Evolutionary conservation across 179 eudicot genomes (phyloP).

Genomic region (Silene noctiflora): DNA sequence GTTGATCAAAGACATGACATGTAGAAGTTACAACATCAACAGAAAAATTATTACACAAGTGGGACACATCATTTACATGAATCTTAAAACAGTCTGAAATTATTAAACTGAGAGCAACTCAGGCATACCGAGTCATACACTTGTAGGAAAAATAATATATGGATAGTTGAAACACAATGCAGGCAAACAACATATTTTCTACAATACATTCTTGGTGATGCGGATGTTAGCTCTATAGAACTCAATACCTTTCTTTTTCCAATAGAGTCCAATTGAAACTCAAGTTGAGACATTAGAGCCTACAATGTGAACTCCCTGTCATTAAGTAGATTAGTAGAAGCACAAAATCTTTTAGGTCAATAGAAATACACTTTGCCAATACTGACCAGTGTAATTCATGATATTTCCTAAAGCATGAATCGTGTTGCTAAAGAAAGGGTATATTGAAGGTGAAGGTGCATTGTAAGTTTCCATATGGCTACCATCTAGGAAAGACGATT

Average conservation of each 20-base stretch:
- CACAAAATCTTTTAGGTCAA: neutral
- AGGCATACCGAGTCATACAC: neutral
- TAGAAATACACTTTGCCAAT: no score
- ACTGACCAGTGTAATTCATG: neutral
- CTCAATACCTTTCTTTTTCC: neutral
- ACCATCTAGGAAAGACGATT: neutral
- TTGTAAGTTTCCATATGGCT: no score
- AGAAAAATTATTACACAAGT: neutral
- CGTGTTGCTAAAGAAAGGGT: no score
- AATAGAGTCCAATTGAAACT: neutral
- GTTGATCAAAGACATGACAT: slow-evolving; percentile 15
- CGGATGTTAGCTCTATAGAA: no score
- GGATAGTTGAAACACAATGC: slow-evolving; percentile 5
- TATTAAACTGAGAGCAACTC: neutral
- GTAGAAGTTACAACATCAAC: neutral
- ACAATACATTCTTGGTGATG: neutral
- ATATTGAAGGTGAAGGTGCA: no score
- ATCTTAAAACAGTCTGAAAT: slow-evolving; percentile 2
- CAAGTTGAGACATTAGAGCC: neutral
- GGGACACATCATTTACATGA: neutral
- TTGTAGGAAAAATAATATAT: neutral
- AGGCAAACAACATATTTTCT: neutral
- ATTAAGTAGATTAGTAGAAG: neutral
- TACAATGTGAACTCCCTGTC: neutral
- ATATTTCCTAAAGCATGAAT: neutral